phyloP scores from a whole-genome alignment of 805 yeast species.

The Metschnikowia lunata region DNA sequence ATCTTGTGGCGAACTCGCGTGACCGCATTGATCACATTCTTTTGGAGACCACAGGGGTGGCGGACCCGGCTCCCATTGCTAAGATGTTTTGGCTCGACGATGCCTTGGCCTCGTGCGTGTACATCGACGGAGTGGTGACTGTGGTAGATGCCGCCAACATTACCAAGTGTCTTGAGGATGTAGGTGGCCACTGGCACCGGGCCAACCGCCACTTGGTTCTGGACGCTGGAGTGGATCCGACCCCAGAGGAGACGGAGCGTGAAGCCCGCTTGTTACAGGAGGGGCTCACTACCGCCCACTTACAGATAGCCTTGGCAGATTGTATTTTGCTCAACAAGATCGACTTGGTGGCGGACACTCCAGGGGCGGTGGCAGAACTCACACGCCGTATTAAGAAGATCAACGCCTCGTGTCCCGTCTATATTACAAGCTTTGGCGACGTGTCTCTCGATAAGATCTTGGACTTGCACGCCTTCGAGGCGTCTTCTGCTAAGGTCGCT shows the following conservation, averaged over 20 bases:
- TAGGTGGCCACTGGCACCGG: conserved; percentile 67
- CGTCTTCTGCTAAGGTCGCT: conserved; percentile 19
- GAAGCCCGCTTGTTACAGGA: conserved; percentile 32
- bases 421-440: conserved; percentile 70
- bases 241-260: conserved; percentile 25
- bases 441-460: conserved; percentile 62
- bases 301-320: conserved; percentile 90
- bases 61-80: conserved; percentile 97
- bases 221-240: conserved; percentile 17
- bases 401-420: conserved; percentile 64
- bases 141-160: conserved; percentile 78
- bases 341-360: conserved; percentile 41
- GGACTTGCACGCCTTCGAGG: conserved; percentile 75
- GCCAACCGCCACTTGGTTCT: conserved; percentile 25
- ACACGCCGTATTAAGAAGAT: conserved; percentile 44
- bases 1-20: conserved; percentile 66
- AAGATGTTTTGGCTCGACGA: conserved; percentile 97
- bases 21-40: conserved; percentile 84
- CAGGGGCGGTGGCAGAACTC: conserved; percentile 29
- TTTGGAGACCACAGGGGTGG: conserved; percentile 92
- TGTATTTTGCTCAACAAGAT: conserved; percentile 72
- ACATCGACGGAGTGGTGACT: conserved; percentile 87
- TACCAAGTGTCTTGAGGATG: conserved; percentile 59
- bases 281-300: conserved; percentile 74
- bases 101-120: conserved; percentile 76